A percentile compares a stretch with the other conserved stretches of the same genome.
Conservation (phyloP, 805 yeast species). For the Nematodospora valgi region DNA sequence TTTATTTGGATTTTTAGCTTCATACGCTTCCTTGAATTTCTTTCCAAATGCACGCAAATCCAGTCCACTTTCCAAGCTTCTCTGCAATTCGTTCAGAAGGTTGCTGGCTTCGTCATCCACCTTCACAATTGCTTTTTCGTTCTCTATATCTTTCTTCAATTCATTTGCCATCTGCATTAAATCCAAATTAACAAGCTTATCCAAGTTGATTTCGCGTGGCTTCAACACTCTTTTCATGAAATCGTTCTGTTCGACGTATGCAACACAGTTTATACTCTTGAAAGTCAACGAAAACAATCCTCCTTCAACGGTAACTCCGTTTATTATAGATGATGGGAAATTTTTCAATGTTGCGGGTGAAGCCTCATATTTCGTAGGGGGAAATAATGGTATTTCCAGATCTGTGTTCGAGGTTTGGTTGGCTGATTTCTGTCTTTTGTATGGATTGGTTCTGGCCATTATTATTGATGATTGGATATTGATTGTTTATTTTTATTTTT, state of each 20-base stretch:
- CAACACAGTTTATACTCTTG: constrained; percentile 36
- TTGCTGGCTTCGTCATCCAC: constrained; percentile 1
- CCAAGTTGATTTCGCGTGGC: constrained; percentile 9
- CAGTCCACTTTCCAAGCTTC: constrained; percentile 14
- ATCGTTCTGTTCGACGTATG: constrained; percentile 33
- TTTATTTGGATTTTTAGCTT: constrained; percentile 14
- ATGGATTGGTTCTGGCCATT: constrained; percentile 1
- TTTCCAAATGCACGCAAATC: constrained; percentile 14
- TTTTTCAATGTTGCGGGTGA: constrained; percentile 13
- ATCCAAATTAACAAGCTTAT: constrained; percentile 13
- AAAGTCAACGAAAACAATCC: constrained; percentile 40
- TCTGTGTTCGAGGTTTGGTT: constrained; percentile 1
- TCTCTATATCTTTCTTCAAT: constrained; percentile 22
- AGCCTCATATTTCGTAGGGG: constrained; percentile 12
- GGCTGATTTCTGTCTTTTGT: constrained; percentile 6
- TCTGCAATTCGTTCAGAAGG: constrained; percentile 8
- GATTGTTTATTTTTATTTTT: background rate
- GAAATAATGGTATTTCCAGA: constrained; percentile 5
- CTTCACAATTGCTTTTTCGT: constrained; percentile 1
- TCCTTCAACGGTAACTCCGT: constrained; percentile 40
- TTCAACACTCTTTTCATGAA: constrained; percentile 25
- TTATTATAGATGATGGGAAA: constrained; percentile 31
- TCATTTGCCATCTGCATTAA: constrained; percentile 13
- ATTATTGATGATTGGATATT: no score
- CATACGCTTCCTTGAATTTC: constrained; percentile 14